phyloP scores from a whole-genome alignment of 345 rosid species.

The Eucalyptus melliodora region DNA sequence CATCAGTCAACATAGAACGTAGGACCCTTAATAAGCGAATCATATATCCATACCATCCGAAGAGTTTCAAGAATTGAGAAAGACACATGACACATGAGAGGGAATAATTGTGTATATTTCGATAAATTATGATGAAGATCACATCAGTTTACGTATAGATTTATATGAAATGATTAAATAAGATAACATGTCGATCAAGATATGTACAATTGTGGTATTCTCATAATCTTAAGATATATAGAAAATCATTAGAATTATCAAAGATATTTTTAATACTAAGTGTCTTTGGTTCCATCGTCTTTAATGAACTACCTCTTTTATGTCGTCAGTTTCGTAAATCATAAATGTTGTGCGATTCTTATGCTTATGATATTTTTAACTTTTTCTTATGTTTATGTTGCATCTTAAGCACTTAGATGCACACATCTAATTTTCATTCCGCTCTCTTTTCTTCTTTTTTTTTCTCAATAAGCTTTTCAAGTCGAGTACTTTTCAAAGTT shows the following conservation, averaged over 20 bases:
- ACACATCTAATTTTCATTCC: not conserved
- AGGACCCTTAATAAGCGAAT: not conserved
- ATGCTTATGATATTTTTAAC: not conserved
- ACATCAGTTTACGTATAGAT: too few relatives aligned
- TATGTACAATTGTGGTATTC: too few relatives aligned
- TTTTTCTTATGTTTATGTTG: not conserved
- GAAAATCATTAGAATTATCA: too few relatives aligned
- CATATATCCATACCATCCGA: not conserved
- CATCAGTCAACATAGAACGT: not conserved
- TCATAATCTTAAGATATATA: too few relatives aligned
- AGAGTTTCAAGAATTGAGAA: too few relatives aligned
- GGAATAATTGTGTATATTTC: too few relatives aligned
- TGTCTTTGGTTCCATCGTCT: rapidly evolving
- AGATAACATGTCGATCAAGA: too few relatives aligned
- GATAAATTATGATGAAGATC: too few relatives aligned
- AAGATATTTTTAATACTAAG: not conserved
- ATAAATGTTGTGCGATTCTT: not conserved
- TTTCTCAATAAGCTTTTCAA: not conserved
- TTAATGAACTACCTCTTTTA: not conserved
- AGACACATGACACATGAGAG: too few relatives aligned
- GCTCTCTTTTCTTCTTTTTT: not conserved
- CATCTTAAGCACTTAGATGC: not conserved
- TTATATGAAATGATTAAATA: too few relatives aligned
- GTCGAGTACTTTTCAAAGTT: not conserved
- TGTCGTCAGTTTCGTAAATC: not conserved